Conservation (phyloP, 2,329 filamentous ascomycete genomes). For the Lecanosticta acicola region DNA sequence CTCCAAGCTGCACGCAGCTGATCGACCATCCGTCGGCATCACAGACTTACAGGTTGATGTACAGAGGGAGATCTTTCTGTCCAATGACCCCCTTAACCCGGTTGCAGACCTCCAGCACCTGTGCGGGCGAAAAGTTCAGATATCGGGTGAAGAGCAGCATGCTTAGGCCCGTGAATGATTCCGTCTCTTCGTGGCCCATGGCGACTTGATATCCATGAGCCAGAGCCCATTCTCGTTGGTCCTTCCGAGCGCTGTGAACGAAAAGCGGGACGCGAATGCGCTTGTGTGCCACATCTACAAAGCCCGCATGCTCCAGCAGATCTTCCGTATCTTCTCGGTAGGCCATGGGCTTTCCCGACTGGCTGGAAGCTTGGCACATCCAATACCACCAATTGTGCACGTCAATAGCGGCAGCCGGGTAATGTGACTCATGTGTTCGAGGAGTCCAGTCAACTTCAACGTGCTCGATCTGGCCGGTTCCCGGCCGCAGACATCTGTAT, state of each 20-base stretch:
- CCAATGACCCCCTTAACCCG: slow-evolving; percentile 43
- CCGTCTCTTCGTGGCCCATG: slow-evolving; percentile 41
- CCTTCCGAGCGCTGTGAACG: slow-evolving; percentile 51
- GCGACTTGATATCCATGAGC: slow-evolving; percentile 81
- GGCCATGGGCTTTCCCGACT: slow-evolving; percentile 58
- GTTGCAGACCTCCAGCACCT: slow-evolving; percentile 61
- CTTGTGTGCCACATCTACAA: slow-evolving; percentile 67
- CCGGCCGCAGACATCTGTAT: slow-evolving; percentile 69
- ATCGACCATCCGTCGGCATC: too few species aligned
- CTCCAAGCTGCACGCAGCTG: slow-evolving; percentile 8
- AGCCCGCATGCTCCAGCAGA: slow-evolving; percentile 65
- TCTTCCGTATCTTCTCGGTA: slow-evolving; percentile 58
- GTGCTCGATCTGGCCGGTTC: slow-evolving; percentile 73
- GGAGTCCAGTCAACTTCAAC: slow-evolving; percentile 83
- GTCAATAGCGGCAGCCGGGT: slow-evolving; percentile 51
- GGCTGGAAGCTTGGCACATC: slow-evolving; percentile 62
- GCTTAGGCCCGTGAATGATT: slow-evolving; percentile 25
- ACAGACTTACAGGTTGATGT: slow-evolving; percentile 72
- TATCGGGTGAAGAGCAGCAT: slow-evolving; percentile 54
- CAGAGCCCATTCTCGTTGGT: slow-evolving; percentile 60
- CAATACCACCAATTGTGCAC: slow-evolving; percentile 61
- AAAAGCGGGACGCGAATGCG: slow-evolving; percentile 61
- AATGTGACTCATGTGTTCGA: slow-evolving; percentile 54
- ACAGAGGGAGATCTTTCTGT: slow-evolving; percentile 34
- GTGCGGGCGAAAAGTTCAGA: slow-evolving; percentile 51